Evolutionary conservation across 495 filamentous ascomycete species (phyloP).

Genomic region (Penicillium parvum): DNA sequence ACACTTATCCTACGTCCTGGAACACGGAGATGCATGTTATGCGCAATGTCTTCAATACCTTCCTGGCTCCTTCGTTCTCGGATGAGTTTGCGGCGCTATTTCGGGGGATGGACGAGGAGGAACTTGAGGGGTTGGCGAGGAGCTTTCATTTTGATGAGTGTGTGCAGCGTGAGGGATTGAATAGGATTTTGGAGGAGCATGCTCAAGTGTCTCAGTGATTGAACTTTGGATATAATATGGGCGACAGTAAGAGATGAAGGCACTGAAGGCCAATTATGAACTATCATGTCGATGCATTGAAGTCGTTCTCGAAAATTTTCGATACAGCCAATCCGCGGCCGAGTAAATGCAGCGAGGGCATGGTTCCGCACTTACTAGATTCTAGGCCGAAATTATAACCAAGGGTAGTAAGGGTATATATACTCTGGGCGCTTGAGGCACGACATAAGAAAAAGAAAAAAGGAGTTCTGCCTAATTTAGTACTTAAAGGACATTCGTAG

Average conservation of each 20-base stretch:
- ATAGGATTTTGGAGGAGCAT: constrained; percentile 47
- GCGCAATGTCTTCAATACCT: constrained; percentile 49
- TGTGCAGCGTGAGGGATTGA: constrained; percentile 51
- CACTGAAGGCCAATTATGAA: not conserved
- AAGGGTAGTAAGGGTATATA: too few relatives aligned
- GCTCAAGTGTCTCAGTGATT: constrained; percentile 13
- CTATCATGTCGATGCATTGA: too few relatives aligned
- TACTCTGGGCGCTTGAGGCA: too few relatives aligned
- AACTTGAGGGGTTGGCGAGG: constrained; percentile 53
- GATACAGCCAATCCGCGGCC: too few relatives aligned
- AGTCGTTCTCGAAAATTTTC: too few relatives aligned
- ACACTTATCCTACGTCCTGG: constrained; percentile 54
- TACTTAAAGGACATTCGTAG: too few relatives aligned
- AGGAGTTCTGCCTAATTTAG: too few relatives aligned
- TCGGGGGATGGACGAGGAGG: constrained; percentile 45
- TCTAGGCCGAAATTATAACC: too few relatives aligned
- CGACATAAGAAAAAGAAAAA: too few relatives aligned
- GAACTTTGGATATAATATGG: not conserved
- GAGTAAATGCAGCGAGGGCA: too few relatives aligned
- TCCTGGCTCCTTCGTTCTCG: constrained; percentile 48
- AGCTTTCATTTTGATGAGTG: constrained; percentile 57
- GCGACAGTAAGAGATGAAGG: too few relatives aligned
- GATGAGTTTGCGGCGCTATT: constrained; percentile 58
- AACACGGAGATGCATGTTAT: constrained; percentile 51
- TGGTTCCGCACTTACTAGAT: too few relatives aligned